These are phyloP conservation scores for Globisporangium paroecandrum DNA, from an alignment of 352 stramenopile genomes.

Conservation along the genomic window DNA sequence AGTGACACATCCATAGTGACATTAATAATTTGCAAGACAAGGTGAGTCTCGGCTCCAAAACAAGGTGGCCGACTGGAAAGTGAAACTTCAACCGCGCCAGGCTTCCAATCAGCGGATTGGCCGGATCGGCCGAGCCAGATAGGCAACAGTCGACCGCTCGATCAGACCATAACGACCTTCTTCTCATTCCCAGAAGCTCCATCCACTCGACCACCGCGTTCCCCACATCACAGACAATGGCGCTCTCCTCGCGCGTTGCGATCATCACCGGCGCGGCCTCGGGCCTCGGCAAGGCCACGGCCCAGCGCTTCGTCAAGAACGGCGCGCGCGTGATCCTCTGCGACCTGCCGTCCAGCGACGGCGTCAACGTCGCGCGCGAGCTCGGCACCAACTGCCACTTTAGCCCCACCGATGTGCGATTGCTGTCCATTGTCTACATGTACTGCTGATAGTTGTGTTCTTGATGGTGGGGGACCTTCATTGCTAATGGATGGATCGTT, in stretches of 20 bases:
- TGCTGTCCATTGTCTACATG: background rate
- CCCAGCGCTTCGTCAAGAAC: constrained; percentile 84
- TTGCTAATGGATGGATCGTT: constrained; percentile 2
- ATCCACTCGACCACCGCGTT: background rate
- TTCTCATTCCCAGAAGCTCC: background rate
- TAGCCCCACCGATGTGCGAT: constrained; percentile 67
- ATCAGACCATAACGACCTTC: background rate
- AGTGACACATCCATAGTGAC: constrained; percentile 3
- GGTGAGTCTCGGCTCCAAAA: background rate
- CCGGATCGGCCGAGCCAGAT: background rate
- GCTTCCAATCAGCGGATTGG: constrained; percentile 13
- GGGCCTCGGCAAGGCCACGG: constrained; percentile 91
- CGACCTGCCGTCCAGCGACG: constrained; percentile 87
- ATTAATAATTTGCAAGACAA: background rate
- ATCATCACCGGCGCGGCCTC: constrained; percentile 92
- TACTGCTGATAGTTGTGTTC: background rate
- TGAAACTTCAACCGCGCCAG: background rate
- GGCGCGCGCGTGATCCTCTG: constrained; percentile 91
- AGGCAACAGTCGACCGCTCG: background rate
- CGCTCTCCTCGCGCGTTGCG: constrained; percentile 66
- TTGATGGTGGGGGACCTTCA: background rate
- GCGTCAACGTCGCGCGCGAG: constrained; percentile 69
- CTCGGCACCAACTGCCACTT: constrained; percentile 81
- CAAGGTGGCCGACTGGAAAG: background rate
- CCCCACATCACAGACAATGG: constrained; percentile 26